These are phyloP conservation scores for Copromyces sp. DNA, from an alignment of 495 filamentous ascomycete genomes.

Conservation along the genomic window DNA sequence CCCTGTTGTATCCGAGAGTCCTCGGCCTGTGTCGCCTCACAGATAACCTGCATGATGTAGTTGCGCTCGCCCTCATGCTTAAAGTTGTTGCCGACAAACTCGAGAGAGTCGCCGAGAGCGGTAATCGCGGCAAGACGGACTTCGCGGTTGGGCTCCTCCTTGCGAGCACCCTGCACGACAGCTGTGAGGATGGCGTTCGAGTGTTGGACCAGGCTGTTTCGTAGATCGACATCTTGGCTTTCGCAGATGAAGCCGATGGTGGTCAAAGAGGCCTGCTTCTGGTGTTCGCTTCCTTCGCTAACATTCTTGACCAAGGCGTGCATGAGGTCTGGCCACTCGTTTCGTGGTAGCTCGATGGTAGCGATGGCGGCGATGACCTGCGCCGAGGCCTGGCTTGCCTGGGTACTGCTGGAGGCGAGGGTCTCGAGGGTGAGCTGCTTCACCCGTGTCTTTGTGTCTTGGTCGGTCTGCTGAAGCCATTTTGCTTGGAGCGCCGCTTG, in stretches of 20 bases:
- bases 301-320: conserved; percentile 79
- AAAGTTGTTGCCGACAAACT: conserved; percentile 96
- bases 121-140: conserved; percentile 87
- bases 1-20: conserved; percentile 88
- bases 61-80: conserved; percentile 98
- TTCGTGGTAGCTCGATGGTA: conserved; percentile 81
- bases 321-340: conserved; percentile 97
- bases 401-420: conserved; percentile 59
- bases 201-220: conserved; percentile 68
- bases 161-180: conserved; percentile 92
- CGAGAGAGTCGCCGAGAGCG: conserved; percentile 90
- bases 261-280: conserved; percentile 88
- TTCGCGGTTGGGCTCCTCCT: conserved; percentile 84
- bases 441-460: conserved; percentile 69
- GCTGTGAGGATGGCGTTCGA: conserved; percentile 97
- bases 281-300: conserved; percentile 67
- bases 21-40: conserved; percentile 88
- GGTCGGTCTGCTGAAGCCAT: conserved; percentile 76
- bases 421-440: conserved; percentile 84
- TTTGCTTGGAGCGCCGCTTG: conserved; percentile 79
- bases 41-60: conserved; percentile 99
- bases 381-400: conserved; percentile 80
- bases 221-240: conserved; percentile 77
- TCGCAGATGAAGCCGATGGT: conserved; percentile 98
- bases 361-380: conserved; percentile 94